Conservation (phyloP, 2,329 filamentous ascomycete genomes). For the Coniochaeta ligniaria region DNA sequence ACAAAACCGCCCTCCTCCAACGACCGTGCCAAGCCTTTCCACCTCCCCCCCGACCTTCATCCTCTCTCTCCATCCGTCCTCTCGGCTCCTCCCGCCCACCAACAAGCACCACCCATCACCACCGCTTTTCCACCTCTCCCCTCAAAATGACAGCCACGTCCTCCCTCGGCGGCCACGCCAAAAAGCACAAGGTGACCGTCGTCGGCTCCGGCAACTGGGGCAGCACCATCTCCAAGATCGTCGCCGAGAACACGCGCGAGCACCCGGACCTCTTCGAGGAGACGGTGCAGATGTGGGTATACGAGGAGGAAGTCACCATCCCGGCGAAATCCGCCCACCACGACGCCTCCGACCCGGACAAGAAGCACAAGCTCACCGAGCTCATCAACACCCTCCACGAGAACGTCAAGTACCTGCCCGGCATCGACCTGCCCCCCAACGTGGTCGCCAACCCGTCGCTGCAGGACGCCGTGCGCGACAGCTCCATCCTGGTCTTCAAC, state of each 20-base stretch:
- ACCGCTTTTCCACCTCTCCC: conserved; percentile 2
- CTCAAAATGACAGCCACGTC: conserved; percentile 16
- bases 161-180: conserved; percentile 42
- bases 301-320: conserved; percentile 80
- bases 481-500: conserved; percentile 92
- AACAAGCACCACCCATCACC: not conserved
- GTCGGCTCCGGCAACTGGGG: conserved; percentile 98
- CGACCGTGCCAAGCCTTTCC: not conserved
- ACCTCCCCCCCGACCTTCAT: not conserved
- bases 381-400: conserved; percentile 92
- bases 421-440: conserved; percentile 75
- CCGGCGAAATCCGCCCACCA: conserved; percentile 67
- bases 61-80: not conserved
- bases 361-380: conserved; percentile 78
- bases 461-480: conserved; percentile 70
- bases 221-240: conserved; percentile 93
- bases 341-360: conserved; percentile 52
- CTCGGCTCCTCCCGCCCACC: not conserved
- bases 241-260: conserved; percentile 81
- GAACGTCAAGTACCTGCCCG: conserved; percentile 97
- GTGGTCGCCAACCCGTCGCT: conserved; percentile 78
- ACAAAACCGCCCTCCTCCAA: not conserved
- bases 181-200: conserved; percentile 88
- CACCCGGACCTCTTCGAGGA: conserved; percentile 77
- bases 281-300: conserved; percentile 98